Evolutionary conservation across 768 basidiomycete species (phyloP).

Genomic region (Lentinula lateritia): DNA sequence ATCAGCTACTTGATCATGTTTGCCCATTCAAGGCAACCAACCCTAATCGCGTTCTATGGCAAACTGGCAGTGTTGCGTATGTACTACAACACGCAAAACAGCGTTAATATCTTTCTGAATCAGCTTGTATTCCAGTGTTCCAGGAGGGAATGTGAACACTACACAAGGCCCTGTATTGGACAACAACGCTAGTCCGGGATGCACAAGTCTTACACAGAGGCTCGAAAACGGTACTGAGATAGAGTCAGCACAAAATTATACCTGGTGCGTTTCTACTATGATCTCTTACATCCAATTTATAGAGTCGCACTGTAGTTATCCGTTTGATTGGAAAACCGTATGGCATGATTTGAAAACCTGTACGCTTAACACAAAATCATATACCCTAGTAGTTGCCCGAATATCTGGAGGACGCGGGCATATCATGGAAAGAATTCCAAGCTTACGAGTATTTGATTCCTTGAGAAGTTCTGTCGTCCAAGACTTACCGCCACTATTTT

Average conservation of each 20-base stretch:
- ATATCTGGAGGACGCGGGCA: slow-evolving; percentile 5
- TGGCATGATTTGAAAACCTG: no score
- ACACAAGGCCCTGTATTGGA: slow-evolving; percentile 7
- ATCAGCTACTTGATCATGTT: not conserved
- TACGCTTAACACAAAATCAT: not conserved
- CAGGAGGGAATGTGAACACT: slow-evolving; percentile 7
- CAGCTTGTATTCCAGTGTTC: not conserved
- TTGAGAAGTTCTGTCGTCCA: no score
- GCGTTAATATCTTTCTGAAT: not conserved
- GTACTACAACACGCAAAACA: not conserved
- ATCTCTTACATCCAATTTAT: not conserved
- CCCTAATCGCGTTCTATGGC: slow-evolving; percentile 7
- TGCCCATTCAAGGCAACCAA: not conserved
- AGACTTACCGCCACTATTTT: not conserved
- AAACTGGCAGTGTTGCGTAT: slow-evolving; percentile 2
- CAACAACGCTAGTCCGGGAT: slow-evolving; percentile 6
- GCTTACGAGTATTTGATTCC: not conserved
- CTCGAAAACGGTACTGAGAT: slow-evolving; percentile 6
- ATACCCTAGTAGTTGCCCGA: not conserved
- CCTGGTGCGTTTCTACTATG: not conserved
- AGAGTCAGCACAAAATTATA: not conserved
- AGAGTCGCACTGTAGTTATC: not conserved
- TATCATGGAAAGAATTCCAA: slow-evolving; percentile 5
- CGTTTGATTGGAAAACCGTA: slow-evolving; percentile 6
- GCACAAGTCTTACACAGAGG: not conserved